Evolutionary conservation across 1,284 basidiomycete genomes (phyloP), one percentile per base, ranked within the genome.

Genomic region (Macrocystidia cucumis): DNA sequence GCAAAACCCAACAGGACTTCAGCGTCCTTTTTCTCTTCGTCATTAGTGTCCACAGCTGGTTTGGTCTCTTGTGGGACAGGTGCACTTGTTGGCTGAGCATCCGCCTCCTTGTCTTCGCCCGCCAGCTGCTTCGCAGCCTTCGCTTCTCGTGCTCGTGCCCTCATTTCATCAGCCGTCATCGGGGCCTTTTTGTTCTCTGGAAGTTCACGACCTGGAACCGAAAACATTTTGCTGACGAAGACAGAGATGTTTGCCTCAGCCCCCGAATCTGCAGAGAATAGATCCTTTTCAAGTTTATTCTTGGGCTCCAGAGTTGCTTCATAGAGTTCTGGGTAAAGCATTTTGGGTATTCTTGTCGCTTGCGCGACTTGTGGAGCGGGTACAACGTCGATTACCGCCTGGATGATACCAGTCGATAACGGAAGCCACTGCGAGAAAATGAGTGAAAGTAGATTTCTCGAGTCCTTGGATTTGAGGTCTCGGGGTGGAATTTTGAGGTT

Each of bases 171-270:
- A 0, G 88, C 89, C 0, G 85, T 90, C 37, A 91, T 53, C 17
- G 75, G 67, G 44, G 69, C 79, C 51, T 80, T 77, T 60, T 85
- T 89, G 54, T 84, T 82, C 50, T 93, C 84, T 0, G 95, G 95
- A 20, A 98, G 62, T 32, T 95, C 88, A 36, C 75, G 76, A 12
- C 62, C 64, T 14, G 78, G 64, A 1, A 98, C 83, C 0, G 92
- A 92, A 56, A 98, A 98, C 95, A 98, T 98, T 59, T 98, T 98
- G 68, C 90, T 96, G 36, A 98, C 87, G 56, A 95, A 96, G 3
- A 81, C 90, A 9, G 82, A 75, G n/a, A 91, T 65, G 37, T 63
- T 73, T 0, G 80, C 76, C 3, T 70, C 67, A 2, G 74, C 50
- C 1, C 54, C 63, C n/a, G 74, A 70, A 40, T 77, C 73, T 37